Evolutionary conservation across 179 eudicot species (phyloP).

Genomic region (Beta macrorhiza): DNA sequence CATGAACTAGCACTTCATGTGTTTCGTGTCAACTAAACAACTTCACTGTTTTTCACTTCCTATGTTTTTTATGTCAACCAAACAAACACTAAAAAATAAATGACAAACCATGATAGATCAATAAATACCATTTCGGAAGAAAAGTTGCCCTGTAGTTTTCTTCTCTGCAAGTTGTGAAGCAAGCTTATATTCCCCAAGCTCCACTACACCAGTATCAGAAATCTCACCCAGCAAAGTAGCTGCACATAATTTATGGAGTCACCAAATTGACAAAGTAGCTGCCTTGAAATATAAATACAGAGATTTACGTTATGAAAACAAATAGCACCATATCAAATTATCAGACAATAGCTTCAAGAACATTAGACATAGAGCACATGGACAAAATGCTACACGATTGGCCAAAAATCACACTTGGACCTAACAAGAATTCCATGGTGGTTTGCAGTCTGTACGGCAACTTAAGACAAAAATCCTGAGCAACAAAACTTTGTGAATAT

Average conservation of each 20-base stretch:
- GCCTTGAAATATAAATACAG: background rate
- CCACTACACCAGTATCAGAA: constrained; percentile 76
- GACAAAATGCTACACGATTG: background rate
- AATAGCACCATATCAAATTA: background rate
- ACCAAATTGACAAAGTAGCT: constrained; percentile 3
- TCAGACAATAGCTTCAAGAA: background rate
- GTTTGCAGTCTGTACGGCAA: background rate
- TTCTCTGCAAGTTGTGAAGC: constrained; percentile 71
- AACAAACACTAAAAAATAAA: background rate
- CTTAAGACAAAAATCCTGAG: background rate
- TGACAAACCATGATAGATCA: background rate
- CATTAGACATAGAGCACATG: background rate
- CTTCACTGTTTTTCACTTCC: background rate
- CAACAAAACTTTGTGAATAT: background rate
- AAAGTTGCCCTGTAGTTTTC: constrained; percentile 67
- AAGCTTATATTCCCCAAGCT: constrained; percentile 67
- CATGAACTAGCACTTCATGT: no score
- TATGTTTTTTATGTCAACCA: background rate
- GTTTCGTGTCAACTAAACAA: no score
- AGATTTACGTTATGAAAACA: background rate
- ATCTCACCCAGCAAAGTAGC: constrained; percentile 67
- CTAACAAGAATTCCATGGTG: background rate
- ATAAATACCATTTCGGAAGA: constrained; percentile 62
- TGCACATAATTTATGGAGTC: constrained; percentile 31
- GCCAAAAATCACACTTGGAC: background rate